Conservation (phyloP, 2,329 filamentous ascomycete genomes). For the Cordyceps cicadae region DNA sequence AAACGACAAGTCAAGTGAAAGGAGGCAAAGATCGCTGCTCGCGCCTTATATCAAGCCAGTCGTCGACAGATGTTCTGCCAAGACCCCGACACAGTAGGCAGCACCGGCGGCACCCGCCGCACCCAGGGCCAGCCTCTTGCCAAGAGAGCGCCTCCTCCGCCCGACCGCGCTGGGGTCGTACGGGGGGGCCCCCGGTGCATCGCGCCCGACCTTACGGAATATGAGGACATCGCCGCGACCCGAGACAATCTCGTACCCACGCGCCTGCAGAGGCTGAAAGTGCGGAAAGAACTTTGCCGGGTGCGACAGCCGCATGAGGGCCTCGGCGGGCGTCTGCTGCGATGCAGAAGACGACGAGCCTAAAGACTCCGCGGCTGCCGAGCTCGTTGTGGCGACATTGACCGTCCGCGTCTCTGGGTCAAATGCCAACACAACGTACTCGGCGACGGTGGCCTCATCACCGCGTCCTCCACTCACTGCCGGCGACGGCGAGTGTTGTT, state of each 20-base stretch:
- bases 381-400: constrained; percentile 52
- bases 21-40: neutral
- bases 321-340: constrained; percentile 44
- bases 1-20: constrained; percentile 1
- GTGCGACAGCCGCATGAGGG: constrained; percentile 51
- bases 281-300: constrained; percentile 59
- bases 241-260: constrained; percentile 60
- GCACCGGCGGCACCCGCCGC: constrained; percentile 46
- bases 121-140: constrained; percentile 43
- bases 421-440: constrained; percentile 60
- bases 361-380: constrained; percentile 38
- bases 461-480: neutral
- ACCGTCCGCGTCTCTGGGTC: constrained; percentile 51
- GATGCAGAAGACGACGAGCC: constrained; percentile 28
- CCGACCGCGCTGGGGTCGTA: constrained; percentile 3
- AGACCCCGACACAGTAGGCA: constrained; percentile 50
- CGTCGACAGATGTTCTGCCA: constrained; percentile 49
- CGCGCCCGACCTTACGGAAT: constrained; percentile 49
- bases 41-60: neutral
- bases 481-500: constrained; percentile 2
- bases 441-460: constrained; percentile 11
- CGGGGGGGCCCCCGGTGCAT: constrained; percentile 12
- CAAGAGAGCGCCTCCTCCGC: constrained; percentile 31
- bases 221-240: constrained; percentile 56
- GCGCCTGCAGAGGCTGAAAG: constrained; percentile 47